Evolutionary conservation across 2,329 filamentous ascomycete species (phyloP).

Genomic region (Colletotrichum echinochloae): DNA sequence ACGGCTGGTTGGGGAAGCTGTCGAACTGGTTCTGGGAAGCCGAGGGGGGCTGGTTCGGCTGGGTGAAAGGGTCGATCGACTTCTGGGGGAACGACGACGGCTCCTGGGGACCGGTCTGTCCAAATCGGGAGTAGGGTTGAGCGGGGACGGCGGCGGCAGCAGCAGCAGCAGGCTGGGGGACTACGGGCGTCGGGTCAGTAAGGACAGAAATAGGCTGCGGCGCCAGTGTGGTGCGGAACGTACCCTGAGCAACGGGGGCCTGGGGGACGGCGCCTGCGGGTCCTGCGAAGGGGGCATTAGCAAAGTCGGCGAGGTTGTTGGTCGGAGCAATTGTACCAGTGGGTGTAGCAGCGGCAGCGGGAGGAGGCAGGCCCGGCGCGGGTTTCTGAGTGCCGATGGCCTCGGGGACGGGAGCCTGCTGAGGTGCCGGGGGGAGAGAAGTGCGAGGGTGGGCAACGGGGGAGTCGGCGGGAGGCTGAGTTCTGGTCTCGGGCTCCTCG

Average conservation of each 20-base stretch:
- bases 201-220: conserved; percentile 39
- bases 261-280: conserved; percentile 49
- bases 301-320: conserved; percentile 37
- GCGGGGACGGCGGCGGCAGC: conserved; percentile 67
- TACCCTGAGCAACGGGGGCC: conserved; percentile 44
- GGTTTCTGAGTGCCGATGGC: conserved; percentile 67
- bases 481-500: conserved; percentile 94
- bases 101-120: conserved; percentile 72
- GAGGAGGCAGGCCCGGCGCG: conserved; percentile 54
- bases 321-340: conserved; percentile 48
- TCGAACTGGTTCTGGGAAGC: conserved; percentile 69
- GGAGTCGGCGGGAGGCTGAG: conserved; percentile 93
- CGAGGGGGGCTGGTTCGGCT: conserved; percentile 68
- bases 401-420: conserved; percentile 67
- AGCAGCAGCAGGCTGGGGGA: conserved; percentile 63
- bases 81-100: conserved; percentile 76
- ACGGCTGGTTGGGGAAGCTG: conserved; percentile 68
- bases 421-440: conserved; percentile 80
- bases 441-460: conserved; percentile 87
- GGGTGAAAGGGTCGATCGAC: conserved; percentile 87
- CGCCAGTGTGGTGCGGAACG: conserved; percentile 52
- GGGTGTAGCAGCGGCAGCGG: conserved; percentile 53
- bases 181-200: conserved; percentile 15
- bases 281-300: conserved; percentile 33
- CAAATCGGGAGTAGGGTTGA: conserved; percentile 78